phyloP scores from a whole-genome alignment of 345 rosid genomes.

The Acer negundo region DNA sequence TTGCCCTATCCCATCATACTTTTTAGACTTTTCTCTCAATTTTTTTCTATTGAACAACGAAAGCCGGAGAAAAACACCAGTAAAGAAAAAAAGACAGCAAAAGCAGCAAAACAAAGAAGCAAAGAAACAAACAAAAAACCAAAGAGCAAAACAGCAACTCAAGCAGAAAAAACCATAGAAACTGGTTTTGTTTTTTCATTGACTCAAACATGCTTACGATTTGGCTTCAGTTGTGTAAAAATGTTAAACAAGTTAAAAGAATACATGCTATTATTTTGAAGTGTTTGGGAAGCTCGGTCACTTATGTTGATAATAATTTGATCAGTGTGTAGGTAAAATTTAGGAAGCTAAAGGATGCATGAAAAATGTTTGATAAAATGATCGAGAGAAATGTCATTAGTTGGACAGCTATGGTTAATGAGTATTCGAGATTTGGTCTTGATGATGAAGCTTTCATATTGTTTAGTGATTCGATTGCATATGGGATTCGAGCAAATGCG shows the following conservation, averaged over 20 bases:
- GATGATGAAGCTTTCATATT: slow-evolving; percentile 60
- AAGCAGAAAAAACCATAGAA: too few relatives aligned
- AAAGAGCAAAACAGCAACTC: too few relatives aligned
- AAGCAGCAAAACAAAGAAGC: too few relatives aligned
- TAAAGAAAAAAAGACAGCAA: too few relatives aligned
- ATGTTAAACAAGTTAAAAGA: slow-evolving; percentile 43
- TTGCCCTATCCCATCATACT: too few relatives aligned
- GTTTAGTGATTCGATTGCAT: slow-evolving; percentile 40
- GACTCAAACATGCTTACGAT: slow-evolving; percentile 46
- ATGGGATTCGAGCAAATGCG: slow-evolving; percentile 48
- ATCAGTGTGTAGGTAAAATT: slow-evolving; percentile 45
- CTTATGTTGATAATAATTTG: slow-evolving; percentile 70
- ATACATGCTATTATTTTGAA: slow-evolving; percentile 62
- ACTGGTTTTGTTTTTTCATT: too few relatives aligned
- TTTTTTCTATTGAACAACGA: too few relatives aligned
- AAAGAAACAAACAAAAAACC: too few relatives aligned
- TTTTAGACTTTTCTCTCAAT: too few relatives aligned
- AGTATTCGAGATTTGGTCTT: slow-evolving; percentile 50
- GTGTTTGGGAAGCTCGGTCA: slow-evolving; percentile 36
- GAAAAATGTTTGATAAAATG: slow-evolving; percentile 81
- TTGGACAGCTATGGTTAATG: slow-evolving; percentile 84
- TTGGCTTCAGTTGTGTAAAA: slow-evolving; percentile 64
- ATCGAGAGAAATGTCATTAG: slow-evolving; percentile 59
- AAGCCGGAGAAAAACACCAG: too few relatives aligned
- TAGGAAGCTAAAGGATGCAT: slow-evolving; percentile 51